These are phyloP conservation scores for Saccharomycopsis amapae DNA, from an alignment of 805 yeast genomes.

Conservation along the genomic window DNA sequence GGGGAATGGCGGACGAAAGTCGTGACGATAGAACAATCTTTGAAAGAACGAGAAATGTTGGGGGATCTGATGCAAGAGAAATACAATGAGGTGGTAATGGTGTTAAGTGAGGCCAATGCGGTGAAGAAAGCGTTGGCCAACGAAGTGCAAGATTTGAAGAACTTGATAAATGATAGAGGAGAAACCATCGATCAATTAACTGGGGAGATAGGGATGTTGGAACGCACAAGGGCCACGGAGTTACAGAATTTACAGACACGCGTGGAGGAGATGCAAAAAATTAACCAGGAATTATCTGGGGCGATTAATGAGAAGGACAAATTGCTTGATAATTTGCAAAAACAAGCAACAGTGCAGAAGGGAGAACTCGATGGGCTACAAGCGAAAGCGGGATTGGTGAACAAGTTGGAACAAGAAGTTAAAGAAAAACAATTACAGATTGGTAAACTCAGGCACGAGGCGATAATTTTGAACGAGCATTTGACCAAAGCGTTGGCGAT, in stretches of 20 bases:
- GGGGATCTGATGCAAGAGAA: constrained; percentile 29
- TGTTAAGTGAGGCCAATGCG: constrained; percentile 10
- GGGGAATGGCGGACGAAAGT: background rate
- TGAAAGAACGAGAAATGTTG: background rate
- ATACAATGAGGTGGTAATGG: constrained; percentile 32
- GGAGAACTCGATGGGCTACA: background rate
- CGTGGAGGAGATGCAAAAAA: background rate
- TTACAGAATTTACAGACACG: constrained; percentile 3
- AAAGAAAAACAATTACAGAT: constrained; percentile 70
- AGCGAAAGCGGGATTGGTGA: constrained; percentile 22
- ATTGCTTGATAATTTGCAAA: no score
- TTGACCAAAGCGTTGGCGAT: constrained; percentile 85
- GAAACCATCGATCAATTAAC: constrained; percentile 19
- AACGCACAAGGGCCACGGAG: background rate
- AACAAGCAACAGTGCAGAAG: background rate
- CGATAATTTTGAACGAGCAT: constrained; percentile 89
- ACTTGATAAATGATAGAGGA: constrained; percentile 24
- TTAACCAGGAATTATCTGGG: no score
- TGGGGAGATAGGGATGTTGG: background rate
- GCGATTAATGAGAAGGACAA: no score
- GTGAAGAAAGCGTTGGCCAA: background rate
- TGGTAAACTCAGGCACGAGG: constrained; percentile 92
- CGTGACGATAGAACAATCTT: background rate
- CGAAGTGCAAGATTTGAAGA: constrained; percentile 10
- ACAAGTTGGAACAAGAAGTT: constrained; percentile 44